A percentile compares a stretch with the other conserved stretches of the same genome.
These are phyloP conservation scores for Daldinia grandis DNA, from an alignment of 495 filamentous ascomycete genomes.

Conservation along the genomic window DNA sequence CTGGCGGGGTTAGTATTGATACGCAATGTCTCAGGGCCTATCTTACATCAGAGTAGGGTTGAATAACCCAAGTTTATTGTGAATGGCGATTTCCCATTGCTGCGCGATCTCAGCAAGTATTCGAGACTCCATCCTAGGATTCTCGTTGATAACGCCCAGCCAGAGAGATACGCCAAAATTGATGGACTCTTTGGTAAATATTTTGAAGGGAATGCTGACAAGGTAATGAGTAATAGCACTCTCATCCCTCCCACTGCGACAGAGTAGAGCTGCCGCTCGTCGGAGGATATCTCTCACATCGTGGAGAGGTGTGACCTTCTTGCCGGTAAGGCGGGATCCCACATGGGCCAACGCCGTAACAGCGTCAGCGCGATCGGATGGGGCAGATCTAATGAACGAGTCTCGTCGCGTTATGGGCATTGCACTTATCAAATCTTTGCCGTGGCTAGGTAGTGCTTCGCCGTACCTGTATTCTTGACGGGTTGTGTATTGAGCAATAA, in stretches of 20 bases:
- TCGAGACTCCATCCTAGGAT: slow-evolving; percentile 83
- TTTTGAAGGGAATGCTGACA: slow-evolving; percentile 86
- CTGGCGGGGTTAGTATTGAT: slow-evolving; percentile 51
- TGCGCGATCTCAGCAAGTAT: slow-evolving; percentile 83
- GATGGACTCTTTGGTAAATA: slow-evolving; percentile 94
- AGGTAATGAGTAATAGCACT: slow-evolving; percentile 82
- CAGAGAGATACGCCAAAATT: slow-evolving; percentile 95
- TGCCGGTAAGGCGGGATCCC: slow-evolving; percentile 69
- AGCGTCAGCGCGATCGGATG: slow-evolving; percentile 62
- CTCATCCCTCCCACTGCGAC: slow-evolving; percentile 73
- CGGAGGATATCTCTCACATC: slow-evolving; percentile 83
- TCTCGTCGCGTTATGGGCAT: slow-evolving; percentile 59
- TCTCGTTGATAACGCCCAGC: slow-evolving; percentile 97
- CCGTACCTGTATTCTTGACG: slow-evolving; percentile 90
- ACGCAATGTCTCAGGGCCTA: not conserved
- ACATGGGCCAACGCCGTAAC: slow-evolving; percentile 70
- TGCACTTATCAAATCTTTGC: slow-evolving; percentile 67
- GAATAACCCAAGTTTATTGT: slow-evolving; percentile 81
- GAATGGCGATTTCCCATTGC: slow-evolving; percentile 84
- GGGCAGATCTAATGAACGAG: slow-evolving; percentile 52
- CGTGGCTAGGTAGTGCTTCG: slow-evolving; percentile 71
- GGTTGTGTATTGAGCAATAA: slow-evolving; percentile 96
- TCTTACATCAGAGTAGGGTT: slow-evolving; percentile 71
- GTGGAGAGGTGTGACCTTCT: slow-evolving; percentile 70
- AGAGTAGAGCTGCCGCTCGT: slow-evolving; percentile 84